A percentile compares a stretch with the other conserved stretches of the same genome.
Conservation (phyloP, 2,329 filamentous ascomycete species). For the Zasmidium angulare region DNA sequence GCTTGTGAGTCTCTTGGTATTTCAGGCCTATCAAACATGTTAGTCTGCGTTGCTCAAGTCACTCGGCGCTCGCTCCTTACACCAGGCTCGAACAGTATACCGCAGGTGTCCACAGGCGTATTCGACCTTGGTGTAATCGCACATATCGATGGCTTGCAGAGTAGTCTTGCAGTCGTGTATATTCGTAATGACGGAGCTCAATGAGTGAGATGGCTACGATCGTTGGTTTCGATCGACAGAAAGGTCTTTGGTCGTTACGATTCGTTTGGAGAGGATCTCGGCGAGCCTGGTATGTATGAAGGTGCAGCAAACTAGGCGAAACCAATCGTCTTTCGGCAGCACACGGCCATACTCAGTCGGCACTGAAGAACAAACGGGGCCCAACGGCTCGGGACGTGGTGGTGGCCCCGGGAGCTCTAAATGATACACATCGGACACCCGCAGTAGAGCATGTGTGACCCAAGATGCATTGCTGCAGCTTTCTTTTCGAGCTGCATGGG, state of each 20-base stretch:
- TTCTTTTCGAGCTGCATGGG: neutral
- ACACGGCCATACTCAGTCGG: slow-evolving; percentile 20
- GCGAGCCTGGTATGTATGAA: neutral
- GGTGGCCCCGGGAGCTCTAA: slow-evolving; percentile 8
- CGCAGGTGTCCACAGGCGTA: slow-evolving; percentile 57
- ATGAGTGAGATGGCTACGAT: neutral
- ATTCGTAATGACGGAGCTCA: neutral
- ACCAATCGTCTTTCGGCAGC: slow-evolving; percentile 17
- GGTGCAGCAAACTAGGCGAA: slow-evolving; percentile 18
- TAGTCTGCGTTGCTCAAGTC: neutral
- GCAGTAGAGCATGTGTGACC: neutral
- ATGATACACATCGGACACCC: slow-evolving; percentile 15
- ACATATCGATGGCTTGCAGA: slow-evolving; percentile 44
- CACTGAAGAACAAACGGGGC: slow-evolving; percentile 3
- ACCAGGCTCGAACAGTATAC: slow-evolving; percentile 58
- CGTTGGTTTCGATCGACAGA: neutral
- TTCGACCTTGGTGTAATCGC: slow-evolving; percentile 60
- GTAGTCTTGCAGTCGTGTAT: neutral
- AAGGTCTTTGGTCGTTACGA: neutral
- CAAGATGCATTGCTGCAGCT: neutral
- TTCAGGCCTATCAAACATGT: slow-evolving; percentile 33
- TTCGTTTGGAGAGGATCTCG: neutral
- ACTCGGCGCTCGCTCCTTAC: slow-evolving; percentile 32
- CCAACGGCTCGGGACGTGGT: slow-evolving; percentile 13
- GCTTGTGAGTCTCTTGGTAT: slow-evolving; percentile 55